A percentile compares a stretch with the other conserved stretches of the same genome.
Evolutionary conservation across 768 basidiomycete species (phyloP).

Genomic region (Suillus subluteus): DNA sequence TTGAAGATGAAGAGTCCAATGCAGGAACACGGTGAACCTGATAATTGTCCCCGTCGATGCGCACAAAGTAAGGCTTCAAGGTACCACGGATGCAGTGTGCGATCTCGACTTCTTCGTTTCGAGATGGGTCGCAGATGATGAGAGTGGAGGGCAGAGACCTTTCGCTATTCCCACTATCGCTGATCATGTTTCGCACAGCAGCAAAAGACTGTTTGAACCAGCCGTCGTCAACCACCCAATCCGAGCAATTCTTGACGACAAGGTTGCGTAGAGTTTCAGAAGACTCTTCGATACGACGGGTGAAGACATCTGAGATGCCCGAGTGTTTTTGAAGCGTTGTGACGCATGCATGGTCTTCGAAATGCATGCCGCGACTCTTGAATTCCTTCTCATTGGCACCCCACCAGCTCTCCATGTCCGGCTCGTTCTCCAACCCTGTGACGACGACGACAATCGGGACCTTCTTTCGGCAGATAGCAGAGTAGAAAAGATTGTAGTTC

Average conservation of each 20-base stretch:
- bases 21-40: constrained; percentile 5
- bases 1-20: background rate
- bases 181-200: constrained; percentile 8
- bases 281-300: constrained; percentile 19
- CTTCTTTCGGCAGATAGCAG: constrained; percentile 40
- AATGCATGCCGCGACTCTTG: constrained; percentile 7
- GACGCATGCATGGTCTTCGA: constrained; percentile 44
- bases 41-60: background rate
- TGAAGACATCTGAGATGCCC: constrained; percentile 5
- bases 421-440: constrained; percentile 43
- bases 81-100: background rate
- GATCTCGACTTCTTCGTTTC: background rate
- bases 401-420: constrained; percentile 37
- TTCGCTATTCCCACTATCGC: constrained; percentile 1
- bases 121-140: constrained; percentile 10
- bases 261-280: constrained; percentile 25
- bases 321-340: constrained; percentile 32
- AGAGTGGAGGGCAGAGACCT: background rate
- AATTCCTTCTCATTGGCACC: constrained; percentile 38
- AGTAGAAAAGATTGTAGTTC: constrained; percentile 44
- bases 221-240: background rate
- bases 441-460: constrained; percentile 44
- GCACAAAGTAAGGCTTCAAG: background rate
- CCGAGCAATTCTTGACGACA: constrained; percentile 24
- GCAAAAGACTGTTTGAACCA: constrained; percentile 12